Conservation (phyloP, 2,329 filamentous ascomycete species). For the Aspergillus luchuensis region DNA sequence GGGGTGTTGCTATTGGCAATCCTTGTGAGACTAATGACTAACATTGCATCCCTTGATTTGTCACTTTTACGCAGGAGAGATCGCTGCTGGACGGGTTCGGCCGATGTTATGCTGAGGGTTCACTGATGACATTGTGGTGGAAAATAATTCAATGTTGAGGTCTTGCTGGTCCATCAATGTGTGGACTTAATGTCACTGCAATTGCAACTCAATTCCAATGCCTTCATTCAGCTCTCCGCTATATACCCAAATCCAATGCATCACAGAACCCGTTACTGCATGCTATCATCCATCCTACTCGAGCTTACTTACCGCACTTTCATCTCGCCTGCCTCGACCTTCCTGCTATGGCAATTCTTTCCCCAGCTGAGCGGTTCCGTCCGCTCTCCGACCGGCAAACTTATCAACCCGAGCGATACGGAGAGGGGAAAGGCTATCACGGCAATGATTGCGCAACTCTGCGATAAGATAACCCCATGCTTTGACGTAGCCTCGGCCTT, state of each 20-base stretch:
- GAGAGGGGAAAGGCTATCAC: not conserved
- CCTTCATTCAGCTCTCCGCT: not conserved
- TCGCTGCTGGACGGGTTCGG: too few species aligned
- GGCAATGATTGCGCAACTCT: constrained; percentile 7
- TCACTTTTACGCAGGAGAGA: not conserved
- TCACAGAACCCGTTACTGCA: not conserved
- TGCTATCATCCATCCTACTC: not conserved
- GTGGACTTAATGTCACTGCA: not conserved
- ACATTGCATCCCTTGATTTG: constrained; percentile 1
- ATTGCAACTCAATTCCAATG: not conserved
- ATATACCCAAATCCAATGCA: not conserved
- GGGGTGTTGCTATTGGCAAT: not conserved
- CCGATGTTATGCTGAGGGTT: not conserved
- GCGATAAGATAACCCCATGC: constrained; percentile 8
- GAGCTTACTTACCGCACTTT: not conserved
- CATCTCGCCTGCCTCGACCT: not conserved
- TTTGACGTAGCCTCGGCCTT: not conserved
- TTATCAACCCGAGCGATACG: constrained; percentile 4
- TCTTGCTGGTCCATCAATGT: not conserved
- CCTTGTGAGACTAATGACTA: constrained; percentile 1
- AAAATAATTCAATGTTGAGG: not conserved
- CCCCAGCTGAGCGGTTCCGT: not conserved
- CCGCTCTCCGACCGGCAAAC: not conserved
- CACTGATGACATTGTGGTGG: not conserved
- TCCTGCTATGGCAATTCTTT: constrained; percentile 3